Evolutionary conservation across 352 stramenopile genomes (phyloP).

Genomic region (Blastocystis sp.): DNA sequence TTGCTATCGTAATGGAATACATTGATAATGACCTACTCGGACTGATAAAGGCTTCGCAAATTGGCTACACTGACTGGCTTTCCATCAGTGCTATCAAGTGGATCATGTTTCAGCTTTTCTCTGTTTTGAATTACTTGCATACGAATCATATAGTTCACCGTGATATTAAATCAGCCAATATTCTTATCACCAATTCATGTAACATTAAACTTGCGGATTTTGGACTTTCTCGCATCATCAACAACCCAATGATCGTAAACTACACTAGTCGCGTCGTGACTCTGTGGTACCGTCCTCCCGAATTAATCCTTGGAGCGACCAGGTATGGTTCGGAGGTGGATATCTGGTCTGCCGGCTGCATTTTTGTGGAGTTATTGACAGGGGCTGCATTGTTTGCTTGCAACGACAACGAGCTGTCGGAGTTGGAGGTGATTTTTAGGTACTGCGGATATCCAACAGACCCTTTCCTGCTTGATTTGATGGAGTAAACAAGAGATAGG

Average conservation of each 20-base stretch:
- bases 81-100: background rate
- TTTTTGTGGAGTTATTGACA: slow-evolving; percentile 89
- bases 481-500: background rate
- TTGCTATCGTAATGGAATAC: slow-evolving; percentile 43
- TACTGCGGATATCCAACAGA: slow-evolving; percentile 1
- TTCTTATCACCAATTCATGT: slow-evolving; percentile 51
- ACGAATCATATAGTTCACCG: slow-evolving; percentile 12
- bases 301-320: slow-evolving; percentile 82
- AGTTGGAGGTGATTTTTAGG: slow-evolving; percentile 89
- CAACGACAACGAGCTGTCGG: slow-evolving; percentile 83
- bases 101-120: slow-evolving; percentile 35
- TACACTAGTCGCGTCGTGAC: slow-evolving; percentile 87
- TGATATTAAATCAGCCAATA: slow-evolving; percentile 43
- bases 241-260: slow-evolving; percentile 72
- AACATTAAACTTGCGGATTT: slow-evolving; percentile 44
- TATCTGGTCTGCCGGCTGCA: slow-evolving; percentile 90
- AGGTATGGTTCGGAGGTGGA: slow-evolving; percentile 88
- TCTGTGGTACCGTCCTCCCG: slow-evolving; percentile 84
- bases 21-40: slow-evolving; percentile 65
- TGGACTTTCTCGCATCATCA: slow-evolving; percentile 61
- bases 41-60: background rate
- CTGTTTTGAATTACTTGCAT: slow-evolving; percentile 20
- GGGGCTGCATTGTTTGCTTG: slow-evolving; percentile 83
- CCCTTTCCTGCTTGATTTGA: background rate
- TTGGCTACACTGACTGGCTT: slow-evolving; percentile 9